A percentile compares a stretch with the other conserved stretches of the same genome.
phyloP scores from a whole-genome alignment of 192 early-diverging fungal species.

The Coemansia sp. region DNA sequence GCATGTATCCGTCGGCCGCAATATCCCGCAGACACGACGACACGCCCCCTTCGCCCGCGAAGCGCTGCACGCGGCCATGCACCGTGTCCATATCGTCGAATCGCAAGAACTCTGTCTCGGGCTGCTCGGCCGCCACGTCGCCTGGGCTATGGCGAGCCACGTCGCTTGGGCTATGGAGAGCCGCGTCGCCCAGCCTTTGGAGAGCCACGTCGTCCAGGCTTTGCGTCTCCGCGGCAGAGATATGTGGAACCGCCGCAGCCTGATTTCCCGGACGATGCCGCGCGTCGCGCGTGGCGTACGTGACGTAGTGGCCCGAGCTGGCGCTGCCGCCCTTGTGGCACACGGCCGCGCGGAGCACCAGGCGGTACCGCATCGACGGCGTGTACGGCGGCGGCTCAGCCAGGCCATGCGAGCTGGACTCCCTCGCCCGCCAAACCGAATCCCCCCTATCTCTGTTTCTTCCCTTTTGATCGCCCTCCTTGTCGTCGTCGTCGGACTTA shows the following conservation, averaged over 20 bases:
- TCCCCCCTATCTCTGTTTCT: no score
- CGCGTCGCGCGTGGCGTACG: background rate
- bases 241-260: background rate
- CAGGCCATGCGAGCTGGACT: background rate
- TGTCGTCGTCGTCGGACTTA: no score
- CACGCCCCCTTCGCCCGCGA: slow-evolving; percentile 24
- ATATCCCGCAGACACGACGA: slow-evolving; percentile 49
- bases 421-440: no score
- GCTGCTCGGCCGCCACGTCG: background rate
- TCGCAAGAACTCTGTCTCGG: slow-evolving; percentile 26
- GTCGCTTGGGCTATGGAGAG: no score
- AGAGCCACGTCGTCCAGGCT: no score
- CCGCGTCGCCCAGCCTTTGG: no score
- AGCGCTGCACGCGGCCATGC: slow-evolving; percentile 42
- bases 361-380: slow-evolving; percentile 38
- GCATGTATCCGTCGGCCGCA: slow-evolving; percentile 57
- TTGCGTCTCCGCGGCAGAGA: no score
- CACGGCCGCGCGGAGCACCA: slow-evolving; percentile 56
- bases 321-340: slow-evolving; percentile 56
- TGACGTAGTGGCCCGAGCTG: slow-evolving; percentile 53
- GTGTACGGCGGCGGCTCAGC: slow-evolving; percentile 32
- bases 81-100: slow-evolving; percentile 62
- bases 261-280: background rate
- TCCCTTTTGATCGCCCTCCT: no score
- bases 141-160: no score